A percentile compares a stretch with the other conserved stretches of the same genome.
Evolutionary conservation across 139 green algal genomes (phyloP).

Genomic region (Spirogloea muscicola): DNA sequence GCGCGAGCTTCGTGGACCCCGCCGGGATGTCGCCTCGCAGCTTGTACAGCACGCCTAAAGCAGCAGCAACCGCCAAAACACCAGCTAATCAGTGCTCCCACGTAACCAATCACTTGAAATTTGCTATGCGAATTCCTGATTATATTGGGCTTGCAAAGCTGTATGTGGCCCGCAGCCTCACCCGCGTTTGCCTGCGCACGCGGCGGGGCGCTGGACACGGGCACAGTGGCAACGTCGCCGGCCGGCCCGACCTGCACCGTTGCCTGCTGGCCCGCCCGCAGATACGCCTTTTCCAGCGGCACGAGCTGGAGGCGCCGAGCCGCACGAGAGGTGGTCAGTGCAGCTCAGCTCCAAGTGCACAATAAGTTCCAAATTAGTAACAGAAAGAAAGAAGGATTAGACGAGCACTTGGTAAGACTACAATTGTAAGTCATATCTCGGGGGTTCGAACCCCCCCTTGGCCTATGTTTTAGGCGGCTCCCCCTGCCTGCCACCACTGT

Average conservation of each 20-base stretch:
- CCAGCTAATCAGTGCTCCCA: neutral
- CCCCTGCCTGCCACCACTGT: no score
- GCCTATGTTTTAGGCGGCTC: no score
- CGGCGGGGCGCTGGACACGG: slow-evolving; percentile 7
- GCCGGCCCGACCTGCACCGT: slow-evolving; percentile 7
- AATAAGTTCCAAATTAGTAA: no score
- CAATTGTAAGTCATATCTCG: neutral
- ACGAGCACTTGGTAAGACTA: neutral
- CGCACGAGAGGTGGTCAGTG: neutral
- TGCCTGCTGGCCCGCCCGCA: slow-evolving; percentile 25
- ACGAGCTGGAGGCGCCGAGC: slow-evolving; percentile 27
- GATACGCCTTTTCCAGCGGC: slow-evolving; percentile 40
- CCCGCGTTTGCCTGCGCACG: slow-evolving; percentile 7
- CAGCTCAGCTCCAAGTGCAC: neutral
- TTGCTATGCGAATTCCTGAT: neutral
- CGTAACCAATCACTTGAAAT: neutral
- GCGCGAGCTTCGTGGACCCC: slow-evolving; percentile 39
- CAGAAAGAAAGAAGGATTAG: no score
- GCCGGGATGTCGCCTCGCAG: slow-evolving; percentile 45
- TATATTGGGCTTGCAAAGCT: slow-evolving; percentile 4
- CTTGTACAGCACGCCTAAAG: slow-evolving; percentile 39
- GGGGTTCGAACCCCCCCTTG: no score
- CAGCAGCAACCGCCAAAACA: no score
- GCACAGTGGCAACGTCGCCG: neutral
- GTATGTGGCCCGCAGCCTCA: neutral